Base-by-base conservation (phyloP, 2,329 filamentous ascomycete genomes). In the Trichoderma afroharzianum region DNA sequence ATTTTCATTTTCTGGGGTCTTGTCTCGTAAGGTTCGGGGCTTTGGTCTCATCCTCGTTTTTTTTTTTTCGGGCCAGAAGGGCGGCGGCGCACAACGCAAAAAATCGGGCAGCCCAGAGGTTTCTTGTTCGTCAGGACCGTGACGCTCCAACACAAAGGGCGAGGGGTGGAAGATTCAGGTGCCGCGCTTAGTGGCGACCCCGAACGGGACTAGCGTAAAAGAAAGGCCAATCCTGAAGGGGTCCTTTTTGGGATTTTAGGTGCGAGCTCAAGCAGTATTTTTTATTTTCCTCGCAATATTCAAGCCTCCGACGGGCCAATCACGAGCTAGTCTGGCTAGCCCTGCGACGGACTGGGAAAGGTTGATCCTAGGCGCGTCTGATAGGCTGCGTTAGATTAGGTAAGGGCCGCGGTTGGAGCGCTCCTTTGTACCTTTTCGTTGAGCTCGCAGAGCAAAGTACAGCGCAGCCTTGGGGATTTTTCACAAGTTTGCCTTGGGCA, bases 1-100 rank as follows among this genome's bases (percentile, higher is more conserved):
- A 75, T 77, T 77, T 78, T 76, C 75, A 76, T 77, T 75, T 75
- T 76, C 74, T 75, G 75, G 78, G 77, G 77, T 75, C 76, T 75
- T 81, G 79, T 81, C 80, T 81, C 78, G 79, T 77, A 78, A 75
- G 76, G 75, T 80, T 80, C 79, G 79, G 78, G 78, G 78, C 79
- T 76, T 79, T 81, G 78, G 80, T 81, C 78, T 81, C 78, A 81
- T 82, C 80, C 79, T 80, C 78, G 79, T 59, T 80, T 79, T 79
- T 79, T 79, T n/a, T 79, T 77, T 81, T 77, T 80, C 79, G 79
- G 80, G 79, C 79, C 79, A 77, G 77, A 77, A 68, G 79, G 80
- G 80, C 80, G 79, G 80, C 80, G 79, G 80, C 80, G 78, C 80
- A 81, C 79, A 79, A 76, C 75, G 68, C 59, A 79, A 76, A 78